Evolutionary conservation across 805 yeast species (phyloP), one percentile per base, ranked within the genome.

Genomic region (Pichia thaimueangensis): DNA sequence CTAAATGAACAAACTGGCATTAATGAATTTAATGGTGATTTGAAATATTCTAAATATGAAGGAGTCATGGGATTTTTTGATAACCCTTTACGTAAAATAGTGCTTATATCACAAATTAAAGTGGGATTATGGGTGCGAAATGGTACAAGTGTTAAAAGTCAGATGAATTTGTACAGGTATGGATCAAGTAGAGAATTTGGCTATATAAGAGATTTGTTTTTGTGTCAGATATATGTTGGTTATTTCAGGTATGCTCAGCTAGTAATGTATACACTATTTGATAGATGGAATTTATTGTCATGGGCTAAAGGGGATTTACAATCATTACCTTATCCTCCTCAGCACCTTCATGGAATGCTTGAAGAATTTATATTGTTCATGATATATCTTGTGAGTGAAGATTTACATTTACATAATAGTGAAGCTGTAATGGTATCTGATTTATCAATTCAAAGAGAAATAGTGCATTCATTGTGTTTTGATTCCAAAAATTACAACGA

Each of bases 61-160:
- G 52, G 56, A 19, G 41, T 51, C 10, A 49, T 56, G 37, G 60
- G 54, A 10, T 54, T 82, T 6, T 74, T 82, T 49, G 96, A 87
- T 49, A 80, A 83, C 48, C 83, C 96, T 0, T 59, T 93, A 17
- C 70, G 94, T 44, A 82, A 89, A 0, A 56, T 87, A 23, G 96
- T 86, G 0, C 61, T 86, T 8, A 62, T 86, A 49, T 78, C 96
- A 0, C 97, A 93, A 54, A 84, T 91, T 8, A 82, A 86, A 47
- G 79, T 84, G 0, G 96, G 96, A 0, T 74, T 83, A 43, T 91
- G 97, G 97, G 96, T 91, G 0, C 74, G 97, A 54, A 91, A 91
- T 61, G 98, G 98, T 0, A 73, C 77, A 45, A 82, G 89, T 31
- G 79, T 87, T 5, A 71, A 83, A 31, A 78, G 80, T 21, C 97